phyloP scores from a whole-genome alignment of 2,329 filamentous ascomycete species.

The Periconia sp. region DNA sequence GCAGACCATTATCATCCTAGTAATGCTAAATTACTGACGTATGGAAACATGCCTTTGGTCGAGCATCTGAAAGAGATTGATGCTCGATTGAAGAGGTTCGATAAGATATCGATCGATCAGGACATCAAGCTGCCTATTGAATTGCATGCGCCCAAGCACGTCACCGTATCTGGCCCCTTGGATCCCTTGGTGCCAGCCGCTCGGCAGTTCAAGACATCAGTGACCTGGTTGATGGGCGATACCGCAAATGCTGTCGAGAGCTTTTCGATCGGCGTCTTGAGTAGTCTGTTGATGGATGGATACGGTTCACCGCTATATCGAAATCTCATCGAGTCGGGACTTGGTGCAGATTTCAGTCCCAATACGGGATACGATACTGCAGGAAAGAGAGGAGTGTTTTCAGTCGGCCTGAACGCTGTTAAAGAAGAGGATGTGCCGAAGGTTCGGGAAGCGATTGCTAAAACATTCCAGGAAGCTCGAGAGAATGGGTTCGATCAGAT shows the following conservation, averaged over 20 bases:
- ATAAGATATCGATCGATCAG: conserved; percentile 67
- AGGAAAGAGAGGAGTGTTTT: conserved; percentile 78
- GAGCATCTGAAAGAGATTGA: conserved; percentile 82
- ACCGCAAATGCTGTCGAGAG: conserved; percentile 81
- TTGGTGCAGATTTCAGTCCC: conserved; percentile 91
- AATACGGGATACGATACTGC: conserved; percentile 90
- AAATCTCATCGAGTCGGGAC: conserved; percentile 81
- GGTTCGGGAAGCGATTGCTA: conserved; percentile 72
- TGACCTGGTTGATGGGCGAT: conserved; percentile 89
- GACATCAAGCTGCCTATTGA: conserved; percentile 77
- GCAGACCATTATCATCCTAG: conserved; percentile 94
- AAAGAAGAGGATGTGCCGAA: conserved; percentile 75
- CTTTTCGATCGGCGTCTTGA: conserved; percentile 81
- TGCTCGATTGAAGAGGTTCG: conserved; percentile 71
- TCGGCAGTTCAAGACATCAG: conserved; percentile 89
- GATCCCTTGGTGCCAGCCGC: conserved; percentile 85
- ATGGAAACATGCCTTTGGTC: conserved; percentile 84
- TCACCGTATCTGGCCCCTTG: conserved; percentile 76
- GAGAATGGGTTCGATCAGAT: conserved; percentile 80
- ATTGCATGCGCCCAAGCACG: conserved; percentile 67
- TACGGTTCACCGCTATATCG: conserved; percentile 94
- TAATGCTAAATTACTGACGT: conserved; percentile 94
- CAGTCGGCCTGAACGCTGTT: conserved; percentile 88
- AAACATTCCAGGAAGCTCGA: conserved; percentile 69
- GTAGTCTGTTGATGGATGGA: conserved; percentile 84